Evolutionary conservation across 371 early-diverging fungal genomes (phyloP), one percentile per base, ranked within the genome.

Genomic region (Syncephalis fuscata): DNA sequence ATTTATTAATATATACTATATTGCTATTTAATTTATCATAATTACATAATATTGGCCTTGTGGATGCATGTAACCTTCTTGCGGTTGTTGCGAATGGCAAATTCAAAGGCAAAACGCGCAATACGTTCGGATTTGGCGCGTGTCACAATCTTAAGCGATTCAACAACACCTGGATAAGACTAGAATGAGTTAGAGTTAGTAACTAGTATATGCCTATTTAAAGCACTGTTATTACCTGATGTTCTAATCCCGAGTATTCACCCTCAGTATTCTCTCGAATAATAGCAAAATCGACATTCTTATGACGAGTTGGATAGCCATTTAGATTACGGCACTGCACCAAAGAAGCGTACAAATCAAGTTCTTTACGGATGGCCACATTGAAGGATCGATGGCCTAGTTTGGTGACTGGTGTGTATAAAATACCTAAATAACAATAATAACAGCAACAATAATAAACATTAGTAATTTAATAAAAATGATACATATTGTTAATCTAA

Each of bases 211-310:
- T 10, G 2, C n/a, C 23, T 26, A n/a, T 17, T 46, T n/a, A 11
- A 32, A 7, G 32, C 32, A 45, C 15, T 40, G 10, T 41, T 17
- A 39, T 55, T 61, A 79, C 76, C 54, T 85, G 78, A 72, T 96
- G 97, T 71, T 96, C 97, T 50, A 92, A 73, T 15, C 97, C 97
- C 60, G 90, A 83, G 74, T 96, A 96, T 71, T 94, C 94, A 55
- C 97, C 97, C 67, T 96, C 97, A 21, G 95, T 96, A 73, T 96
- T 96, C 66, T 96, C 97, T 72, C 97, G 87, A 62, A 96, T 92
- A 55, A 96, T 89, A 53, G 88, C 85, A 71, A 95, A 80, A 70
- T 96, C 88, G 50, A 96, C 88, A 53, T 82, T 72, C 56, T 77
- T 71, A 67, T 90, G 87, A 56, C 93, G 84, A 39, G 91, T 73